phyloP scores from a whole-genome alignment of 345 rosid genomes.

The Salix brachista region DNA sequence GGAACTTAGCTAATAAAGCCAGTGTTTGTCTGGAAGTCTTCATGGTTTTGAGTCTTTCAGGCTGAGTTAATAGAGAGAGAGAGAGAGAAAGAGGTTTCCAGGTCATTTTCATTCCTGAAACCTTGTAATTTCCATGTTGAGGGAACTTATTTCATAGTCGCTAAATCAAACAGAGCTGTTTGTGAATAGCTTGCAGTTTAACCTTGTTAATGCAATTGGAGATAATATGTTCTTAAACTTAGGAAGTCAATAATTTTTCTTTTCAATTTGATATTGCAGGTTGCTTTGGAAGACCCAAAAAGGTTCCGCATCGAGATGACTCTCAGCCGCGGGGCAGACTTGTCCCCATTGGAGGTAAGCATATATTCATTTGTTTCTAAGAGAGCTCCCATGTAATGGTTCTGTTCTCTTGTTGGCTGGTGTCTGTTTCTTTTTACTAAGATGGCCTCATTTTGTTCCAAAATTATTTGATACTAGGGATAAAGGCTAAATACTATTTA shows the following conservation, averaged over 20 bases:
- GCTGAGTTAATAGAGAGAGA: not conserved
- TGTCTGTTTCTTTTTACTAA: not conserved
- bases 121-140: not conserved
- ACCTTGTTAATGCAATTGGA: not conserved
- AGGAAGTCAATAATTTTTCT: not conserved
- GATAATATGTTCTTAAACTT: not conserved
- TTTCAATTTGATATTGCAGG: slow-evolving; percentile 34
- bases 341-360: slow-evolving; percentile 85
- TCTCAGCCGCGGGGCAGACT: slow-evolving; percentile 96
- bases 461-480: not conserved
- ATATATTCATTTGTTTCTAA: not conserved
- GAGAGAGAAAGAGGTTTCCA: not conserved
- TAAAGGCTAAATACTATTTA: not conserved
- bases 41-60: not conserved
- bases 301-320: slow-evolving; percentile 88
- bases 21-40: not conserved
- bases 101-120: not conserved
- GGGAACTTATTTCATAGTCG: not conserved
- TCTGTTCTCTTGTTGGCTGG: not conserved
- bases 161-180: not conserved
- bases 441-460: not conserved
- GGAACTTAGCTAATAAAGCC: not conserved
- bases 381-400: not conserved
- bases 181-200: not conserved
- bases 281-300: slow-evolving; percentile 76